Evolutionary conservation across 2,329 filamentous ascomycete species (phyloP), one percentile per base, ranked within the genome.

Genomic region (Orbilia blumenaviensis): DNA sequence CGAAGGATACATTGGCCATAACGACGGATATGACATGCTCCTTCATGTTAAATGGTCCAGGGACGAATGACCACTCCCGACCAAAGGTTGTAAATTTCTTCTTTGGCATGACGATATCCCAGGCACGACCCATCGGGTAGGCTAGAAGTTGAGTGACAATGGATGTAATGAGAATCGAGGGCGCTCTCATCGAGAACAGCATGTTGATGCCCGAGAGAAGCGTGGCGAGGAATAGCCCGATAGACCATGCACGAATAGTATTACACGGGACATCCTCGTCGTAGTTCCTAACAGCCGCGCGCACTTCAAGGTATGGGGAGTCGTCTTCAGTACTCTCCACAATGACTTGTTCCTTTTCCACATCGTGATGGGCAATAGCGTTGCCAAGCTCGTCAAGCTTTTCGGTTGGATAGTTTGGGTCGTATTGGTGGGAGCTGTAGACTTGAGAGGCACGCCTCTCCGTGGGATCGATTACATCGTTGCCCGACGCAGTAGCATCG

Each of bases 1-100:
- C 58, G 84, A 89, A 91, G 3, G 89, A 89, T 4, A 91, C 89
- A 80, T 90, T 88, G 14, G 91, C 90, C 88, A 90, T 90, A 78
- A 90, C 87, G 16, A 89, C 87, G 68, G 91, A 90, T 75, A 91
- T 86, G 44, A 88, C 83, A 80, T 91, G 89, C 80, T 91, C 89
- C 81, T 91, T 91, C 81, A 90, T 85, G 80, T 90, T 91, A 82
- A 91, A 91, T 0, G 89, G 89, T 0, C 89, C 89, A 0, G 89
- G 88, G 67, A 91, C 91, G n/a, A 91, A 82, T 21, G 84, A 85
- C 85, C 86, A 89, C 18, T 80, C 83, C 4, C 85, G 68, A 8
- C 89, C 88, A 77, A 89, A 86, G 0, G 85, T 86, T 18, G 80
- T 84, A 66, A 88, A 85, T 36, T 84, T 82, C 73, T 81, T 84